Conservation (phyloP, 2,329 filamentous ascomycete genomes). For the Penicillium sp. region DNA sequence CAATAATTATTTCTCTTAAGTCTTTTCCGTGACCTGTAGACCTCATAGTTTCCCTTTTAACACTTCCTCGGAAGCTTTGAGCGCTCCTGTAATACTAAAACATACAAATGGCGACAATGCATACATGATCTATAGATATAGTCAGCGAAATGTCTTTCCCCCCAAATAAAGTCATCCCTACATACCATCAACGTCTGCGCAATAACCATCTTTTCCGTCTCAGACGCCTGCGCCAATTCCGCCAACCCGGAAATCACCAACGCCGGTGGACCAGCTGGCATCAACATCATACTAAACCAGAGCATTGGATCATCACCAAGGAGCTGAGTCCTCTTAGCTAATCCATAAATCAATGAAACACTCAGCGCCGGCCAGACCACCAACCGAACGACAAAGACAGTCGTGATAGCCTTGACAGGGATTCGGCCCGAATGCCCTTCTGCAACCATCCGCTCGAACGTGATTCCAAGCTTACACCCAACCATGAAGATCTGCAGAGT, state of each 20-base stretch:
- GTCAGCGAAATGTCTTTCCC: conserved; percentile 3
- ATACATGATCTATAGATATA: conserved; percentile 32
- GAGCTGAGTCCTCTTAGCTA: conserved; percentile 54
- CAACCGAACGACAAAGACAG: conserved; percentile 48
- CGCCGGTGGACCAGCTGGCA: conserved; percentile 48
- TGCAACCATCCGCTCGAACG: conserved; percentile 50
- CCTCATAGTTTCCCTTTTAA: conserved; percentile 11
- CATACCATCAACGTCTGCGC: conserved; percentile 53
- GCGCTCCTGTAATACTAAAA: conserved; percentile 31
- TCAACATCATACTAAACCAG: conserved; percentile 64
- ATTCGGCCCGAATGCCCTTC: conserved; percentile 35
- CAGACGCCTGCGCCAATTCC: conserved; percentile 39
- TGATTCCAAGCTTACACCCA: conserved; percentile 63
- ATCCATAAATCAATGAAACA: conserved; percentile 55
- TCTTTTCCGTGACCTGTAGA: neutral
- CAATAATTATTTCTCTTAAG: neutral
- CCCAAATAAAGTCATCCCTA: no score
- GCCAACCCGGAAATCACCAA: conserved; percentile 48
- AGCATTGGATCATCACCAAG: conserved; percentile 61
- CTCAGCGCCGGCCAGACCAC: conserved; percentile 61
- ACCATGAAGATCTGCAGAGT: conserved; percentile 65
- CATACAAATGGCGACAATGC: conserved; percentile 33
- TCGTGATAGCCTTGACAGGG: conserved; percentile 47
- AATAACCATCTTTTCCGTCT: conserved; percentile 51
- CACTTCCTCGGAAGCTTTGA: conserved; percentile 31